Base-by-base conservation (phyloP, 1,284 basidiomycete species). In the Termitomyces sp. region DNA sequence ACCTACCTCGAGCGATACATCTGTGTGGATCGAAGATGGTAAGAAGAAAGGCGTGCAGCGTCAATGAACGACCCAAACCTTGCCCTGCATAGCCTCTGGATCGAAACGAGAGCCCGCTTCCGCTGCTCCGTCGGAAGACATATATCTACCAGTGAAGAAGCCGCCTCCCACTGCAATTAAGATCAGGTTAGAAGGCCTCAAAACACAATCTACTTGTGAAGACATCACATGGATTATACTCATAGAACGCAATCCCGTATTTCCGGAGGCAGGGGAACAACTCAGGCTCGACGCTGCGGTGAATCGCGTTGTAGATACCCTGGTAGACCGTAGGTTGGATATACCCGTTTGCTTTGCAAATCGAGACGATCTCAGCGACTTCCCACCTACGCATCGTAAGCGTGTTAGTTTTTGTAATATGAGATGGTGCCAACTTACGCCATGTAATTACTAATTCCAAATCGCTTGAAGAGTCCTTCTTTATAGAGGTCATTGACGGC, bases 241-340 rank as follows among this genome's bases (percentile, higher is more conserved):
- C 81, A 60, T 81, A 82, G 69, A 85, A 84, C 43, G 74, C 75
- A 59, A 84, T 80, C 3, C 81, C 80, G 60, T 76, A 83, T 61
- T 84, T 82, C 36, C 84, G 72, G 41, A 86, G 72, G 64, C 82
- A 84, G 5, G 81, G 81, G 64, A 86, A 74, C n/a, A 86, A 71
- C 60, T 85, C 83, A 0, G 79, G 75, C 63, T 85, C 83, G 40
- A 80, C 78, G 21, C 56, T 53, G 24, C 79, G 65, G 59, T 82
- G 77, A 21, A 83, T 69, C 1, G 77, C 78, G 58, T 80, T 83
- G 64, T 82, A 83, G 53, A 81, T 72, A 3, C 84, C 86, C 66
- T 90, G 86, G 65, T 90, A 90, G 0, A 77, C 83, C 0, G 80
- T 80, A 1, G 88, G 87, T 65, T 79, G 74, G 57, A 87, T 75